Percentiles rank a stretch among this genome's conserved stretches.
Conservation (phyloP, 768 basidiomycete species). For the Collybiopsis confluens region DNA sequence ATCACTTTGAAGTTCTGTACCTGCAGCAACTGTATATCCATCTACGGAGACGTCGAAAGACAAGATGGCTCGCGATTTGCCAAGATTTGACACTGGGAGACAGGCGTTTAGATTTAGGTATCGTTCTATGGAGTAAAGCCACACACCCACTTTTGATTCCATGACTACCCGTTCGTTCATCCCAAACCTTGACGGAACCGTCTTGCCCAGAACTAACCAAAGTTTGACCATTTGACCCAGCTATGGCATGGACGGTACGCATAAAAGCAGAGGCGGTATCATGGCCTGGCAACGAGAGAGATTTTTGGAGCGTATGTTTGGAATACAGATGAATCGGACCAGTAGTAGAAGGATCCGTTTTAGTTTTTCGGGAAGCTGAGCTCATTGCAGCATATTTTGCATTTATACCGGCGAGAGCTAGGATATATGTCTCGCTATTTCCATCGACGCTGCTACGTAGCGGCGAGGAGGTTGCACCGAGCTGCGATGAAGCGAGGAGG, state of each 20-base stretch:
- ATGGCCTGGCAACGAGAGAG: conserved; percentile 54
- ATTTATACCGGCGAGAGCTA: neutral
- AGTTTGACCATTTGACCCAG: conserved; percentile 34
- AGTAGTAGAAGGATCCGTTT: conserved; percentile 4
- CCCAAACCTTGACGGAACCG: conserved; percentile 72
- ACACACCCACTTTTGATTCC: conserved; percentile 56
- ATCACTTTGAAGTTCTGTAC: conserved; percentile 75
- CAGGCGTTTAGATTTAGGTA: conserved; percentile 35
- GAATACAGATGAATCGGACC: conserved; percentile 60
- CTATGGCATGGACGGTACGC: conserved; percentile 37
- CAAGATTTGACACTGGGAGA: conserved; percentile 40
- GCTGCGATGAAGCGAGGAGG: neutral
- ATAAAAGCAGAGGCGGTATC: conserved; percentile 53
- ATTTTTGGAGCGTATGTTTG: conserved; percentile 43
- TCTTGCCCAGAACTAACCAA: conserved; percentile 70
- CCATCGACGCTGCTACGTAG: neutral
- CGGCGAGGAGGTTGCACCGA: neutral
- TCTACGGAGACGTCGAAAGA: conserved; percentile 69
- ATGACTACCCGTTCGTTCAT: conserved; percentile 51
- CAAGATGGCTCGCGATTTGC: conserved; percentile 42
- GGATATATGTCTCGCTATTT: neutral
- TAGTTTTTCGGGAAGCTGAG: neutral
- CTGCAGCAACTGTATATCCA: conserved; percentile 73
- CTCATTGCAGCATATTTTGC: conserved; percentile 4
- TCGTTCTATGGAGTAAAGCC: conserved; percentile 9